Conservation (phyloP, 2,329 filamentous ascomycete genomes). For the Sporothrix inflata region DNA sequence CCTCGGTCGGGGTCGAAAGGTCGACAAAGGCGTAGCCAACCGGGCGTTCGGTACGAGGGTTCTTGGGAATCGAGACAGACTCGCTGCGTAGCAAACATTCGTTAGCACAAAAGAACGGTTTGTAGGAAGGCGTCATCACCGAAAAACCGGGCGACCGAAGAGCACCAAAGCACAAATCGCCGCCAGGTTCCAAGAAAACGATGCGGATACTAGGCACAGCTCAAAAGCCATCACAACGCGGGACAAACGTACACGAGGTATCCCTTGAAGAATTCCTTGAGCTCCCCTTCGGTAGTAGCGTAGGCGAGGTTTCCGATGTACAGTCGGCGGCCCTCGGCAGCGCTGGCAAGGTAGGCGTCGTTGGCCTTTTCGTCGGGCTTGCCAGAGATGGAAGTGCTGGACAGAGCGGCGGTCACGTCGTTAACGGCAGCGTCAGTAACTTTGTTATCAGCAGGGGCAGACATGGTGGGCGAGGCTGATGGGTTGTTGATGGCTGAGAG, state of each 20-base stretch:
- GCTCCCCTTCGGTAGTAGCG: slow-evolving; percentile 99
- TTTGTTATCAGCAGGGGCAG: slow-evolving; percentile 71
- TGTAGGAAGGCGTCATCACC: background rate
- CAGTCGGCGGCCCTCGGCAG: slow-evolving; percentile 97
- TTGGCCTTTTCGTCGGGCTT: slow-evolving; percentile 65
- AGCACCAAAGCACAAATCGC: background rate
- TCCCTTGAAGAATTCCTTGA: slow-evolving; percentile 99
- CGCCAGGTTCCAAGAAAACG: background rate
- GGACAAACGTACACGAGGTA: slow-evolving; percentile 87
- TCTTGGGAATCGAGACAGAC: slow-evolving; percentile 98
- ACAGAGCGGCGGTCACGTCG: slow-evolving; percentile 74
- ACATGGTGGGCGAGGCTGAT: slow-evolving; percentile 67
- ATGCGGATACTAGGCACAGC: background rate
- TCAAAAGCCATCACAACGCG: background rate
- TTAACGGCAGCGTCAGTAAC: slow-evolving; percentile 66
- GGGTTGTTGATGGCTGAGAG: slow-evolving; percentile 24
- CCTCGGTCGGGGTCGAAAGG: slow-evolving; percentile 90
- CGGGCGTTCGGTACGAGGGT: slow-evolving; percentile 96
- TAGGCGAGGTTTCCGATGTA: slow-evolving; percentile 99
- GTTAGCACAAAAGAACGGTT: background rate
- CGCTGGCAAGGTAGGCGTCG: slow-evolving; percentile 93
- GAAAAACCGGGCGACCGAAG: background rate
- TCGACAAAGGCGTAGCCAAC: slow-evolving; percentile 99
- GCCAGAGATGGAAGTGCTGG: slow-evolving; percentile 70
- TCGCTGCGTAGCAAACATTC: slow-evolving; percentile 62